phyloP scores from a whole-genome alignment of 768 basidiomycete species.

The Termitomyces sp. region DNA sequence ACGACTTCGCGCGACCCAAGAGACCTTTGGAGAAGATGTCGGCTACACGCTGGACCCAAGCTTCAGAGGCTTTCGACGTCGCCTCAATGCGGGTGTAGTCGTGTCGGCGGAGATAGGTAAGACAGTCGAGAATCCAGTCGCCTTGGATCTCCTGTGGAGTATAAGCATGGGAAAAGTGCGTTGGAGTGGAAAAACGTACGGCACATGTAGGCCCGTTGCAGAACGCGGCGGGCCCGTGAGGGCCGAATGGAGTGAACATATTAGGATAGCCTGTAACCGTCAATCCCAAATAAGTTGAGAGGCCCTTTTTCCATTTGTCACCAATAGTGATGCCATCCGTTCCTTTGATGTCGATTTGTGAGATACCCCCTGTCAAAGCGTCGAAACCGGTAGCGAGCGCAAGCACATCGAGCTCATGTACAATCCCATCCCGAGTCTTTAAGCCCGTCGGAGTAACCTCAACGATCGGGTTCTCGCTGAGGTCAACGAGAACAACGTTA shows the following conservation, averaged over 20 bases:
- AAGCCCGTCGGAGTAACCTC: slow-evolving; percentile 19
- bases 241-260: slow-evolving; percentile 23
- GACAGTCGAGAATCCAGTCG: slow-evolving; percentile 21
- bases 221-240: slow-evolving; percentile 22
- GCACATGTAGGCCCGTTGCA: slow-evolving; percentile 22
- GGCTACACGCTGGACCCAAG: slow-evolving; percentile 11
- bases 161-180: slow-evolving; percentile 1
- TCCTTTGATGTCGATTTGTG: slow-evolving; percentile 18
- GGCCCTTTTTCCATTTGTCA: slow-evolving; percentile 20
- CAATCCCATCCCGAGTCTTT: slow-evolving; percentile 15
- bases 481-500: slow-evolving; percentile 19
- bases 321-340: slow-evolving; percentile 14
- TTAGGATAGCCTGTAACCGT: slow-evolving; percentile 18
- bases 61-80: slow-evolving; percentile 10
- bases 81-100: slow-evolving; percentile 11
- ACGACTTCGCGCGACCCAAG: slow-evolving; percentile 19
- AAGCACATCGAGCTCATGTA: slow-evolving; percentile 19
- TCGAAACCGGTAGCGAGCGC: slow-evolving; percentile 23
- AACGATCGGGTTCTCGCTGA: slow-evolving; percentile 17
- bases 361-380: slow-evolving; percentile 19
- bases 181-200: slow-evolving; percentile 9
- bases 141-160: slow-evolving; percentile 19
- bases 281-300: slow-evolving; percentile 22
- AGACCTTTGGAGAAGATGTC: slow-evolving; percentile 11
- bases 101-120: slow-evolving; percentile 15